Percentiles rank a stretch among this genome's conserved stretches.
Conservation (phyloP, 441 rosid genomes). For the Omphalea diandra region DNA sequence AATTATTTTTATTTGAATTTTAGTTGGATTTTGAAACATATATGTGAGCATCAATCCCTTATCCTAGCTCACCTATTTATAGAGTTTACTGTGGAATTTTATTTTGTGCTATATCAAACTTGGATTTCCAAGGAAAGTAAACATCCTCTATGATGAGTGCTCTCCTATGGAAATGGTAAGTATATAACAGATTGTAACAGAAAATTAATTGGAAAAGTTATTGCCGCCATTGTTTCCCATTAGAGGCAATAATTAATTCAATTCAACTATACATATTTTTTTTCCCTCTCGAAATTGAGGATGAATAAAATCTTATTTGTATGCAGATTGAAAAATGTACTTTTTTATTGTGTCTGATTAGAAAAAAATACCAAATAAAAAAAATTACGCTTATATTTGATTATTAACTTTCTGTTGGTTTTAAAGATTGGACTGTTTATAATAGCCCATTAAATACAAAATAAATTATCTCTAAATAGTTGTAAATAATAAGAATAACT, state of each 20-base stretch:
- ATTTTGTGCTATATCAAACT: background rate
- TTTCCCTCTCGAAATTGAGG: no score
- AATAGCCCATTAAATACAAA: no score
- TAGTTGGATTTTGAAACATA: background rate
- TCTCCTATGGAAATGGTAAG: background rate
- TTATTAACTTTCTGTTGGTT: no score
- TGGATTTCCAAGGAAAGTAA: slow-evolving; percentile 26
- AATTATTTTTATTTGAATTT: no score
- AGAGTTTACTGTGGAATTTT: background rate
- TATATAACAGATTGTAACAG: background rate
- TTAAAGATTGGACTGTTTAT: no score
- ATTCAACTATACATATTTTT: background rate
- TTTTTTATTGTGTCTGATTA: no score
- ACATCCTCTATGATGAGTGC: slow-evolving; percentile 23
- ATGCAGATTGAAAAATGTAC: no score
- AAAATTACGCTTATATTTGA: no score
- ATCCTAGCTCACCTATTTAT: background rate
- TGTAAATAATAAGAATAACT: no score
- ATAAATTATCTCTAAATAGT: no score
- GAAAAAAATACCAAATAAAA: no score
- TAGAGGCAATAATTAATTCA: background rate
- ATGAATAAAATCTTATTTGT: no score
- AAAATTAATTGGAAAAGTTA: background rate
- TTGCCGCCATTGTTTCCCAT: background rate
- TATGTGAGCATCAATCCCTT: background rate